Conservation (phyloP, 768 basidiomycete species). For the Amanita inopinata region DNA sequence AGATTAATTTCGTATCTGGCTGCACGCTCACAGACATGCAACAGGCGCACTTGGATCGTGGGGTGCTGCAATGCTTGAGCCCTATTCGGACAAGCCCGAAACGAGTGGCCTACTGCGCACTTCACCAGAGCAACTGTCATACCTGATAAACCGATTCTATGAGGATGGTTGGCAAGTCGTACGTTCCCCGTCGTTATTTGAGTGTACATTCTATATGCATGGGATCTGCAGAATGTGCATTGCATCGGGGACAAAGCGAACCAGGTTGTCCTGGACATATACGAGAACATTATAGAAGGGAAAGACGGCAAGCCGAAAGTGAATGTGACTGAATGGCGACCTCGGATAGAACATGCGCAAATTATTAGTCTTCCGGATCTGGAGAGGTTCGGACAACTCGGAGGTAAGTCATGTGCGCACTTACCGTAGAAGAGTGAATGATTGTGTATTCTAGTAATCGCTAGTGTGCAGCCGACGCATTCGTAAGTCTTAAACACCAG, state of each 20-base stretch:
- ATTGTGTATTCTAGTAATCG: constrained; percentile 51
- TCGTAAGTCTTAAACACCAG: constrained; percentile 45
- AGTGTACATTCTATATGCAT: neutral
- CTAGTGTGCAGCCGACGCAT: constrained; percentile 91
- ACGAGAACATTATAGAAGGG: constrained; percentile 48
- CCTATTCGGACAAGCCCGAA: constrained; percentile 74
- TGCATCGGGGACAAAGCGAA: constrained; percentile 89
- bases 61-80: constrained; percentile 81
- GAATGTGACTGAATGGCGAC: constrained; percentile 43
- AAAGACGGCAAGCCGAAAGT: constrained; percentile 14
- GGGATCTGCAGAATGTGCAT: constrained; percentile 65
- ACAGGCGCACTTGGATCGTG: constrained; percentile 80
- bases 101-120: constrained; percentile 62
- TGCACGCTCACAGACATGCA: neutral
- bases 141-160: constrained; percentile 54
- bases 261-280: constrained; percentile 72
- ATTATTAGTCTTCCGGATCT: constrained; percentile 70
- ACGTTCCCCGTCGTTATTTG: constrained; percentile 19
- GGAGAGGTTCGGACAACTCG: constrained; percentile 55
- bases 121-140: constrained; percentile 39
- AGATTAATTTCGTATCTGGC: neutral
- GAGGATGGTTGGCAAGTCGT: constrained; percentile 80
- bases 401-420: constrained; percentile 38
- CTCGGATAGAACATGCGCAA: constrained; percentile 90
- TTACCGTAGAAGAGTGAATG: neutral